Base-by-base conservation (phyloP, 768 basidiomycete genomes). In the Lentinula edodes region DNA sequence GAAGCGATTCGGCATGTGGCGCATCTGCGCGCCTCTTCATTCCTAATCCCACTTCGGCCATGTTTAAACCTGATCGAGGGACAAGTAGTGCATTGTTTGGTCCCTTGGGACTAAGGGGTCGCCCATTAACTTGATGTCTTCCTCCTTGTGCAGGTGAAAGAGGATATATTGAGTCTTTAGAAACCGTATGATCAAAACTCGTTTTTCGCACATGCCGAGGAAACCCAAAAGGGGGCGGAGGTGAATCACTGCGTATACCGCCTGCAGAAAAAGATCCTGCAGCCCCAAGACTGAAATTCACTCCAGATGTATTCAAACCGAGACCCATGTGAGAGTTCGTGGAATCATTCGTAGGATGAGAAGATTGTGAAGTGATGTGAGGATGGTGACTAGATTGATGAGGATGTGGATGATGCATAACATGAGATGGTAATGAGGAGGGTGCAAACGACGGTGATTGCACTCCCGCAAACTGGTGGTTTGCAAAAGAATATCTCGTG, bases 101-200 rank as follows among this genome's bases (percentile, higher is more conserved):
- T 70, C 80, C 83, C 66, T 88, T 88, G 61, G 85, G 82, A 46
- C 83, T 78, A 64, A 86, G 72, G 42, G 91, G 86, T 70, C 87
- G 88, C 39, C 89, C 89, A 70, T 92, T 89, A 64, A 91, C 86
- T 71, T 91, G 89, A 75, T 93, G 90, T 53, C 90, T 80, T 61
- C 88, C 88, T 66, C 81, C 81, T 53, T 84, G 73, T 45, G 82
- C 83, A 32, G 76, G 69, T 61, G 85, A 75, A 57, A 87, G 80
- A 35, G 77, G 69, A 62, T 85, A 76, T 59, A 87, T 80, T 41
- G 81, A 84, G 63, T 88, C 86, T 65, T 83, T 84, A 41, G 83
- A 81, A 43, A 95, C 88, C 3, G 94, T 95, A 74, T 95, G 94
- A 73, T 97, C 94, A 72, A 95, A 96, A 73, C 92, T 94, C 51